These are phyloP conservation scores for Tolypocladium nubicola DNA, from an alignment of 2,329 filamentous ascomycete genomes.

Conservation along the genomic window DNA sequence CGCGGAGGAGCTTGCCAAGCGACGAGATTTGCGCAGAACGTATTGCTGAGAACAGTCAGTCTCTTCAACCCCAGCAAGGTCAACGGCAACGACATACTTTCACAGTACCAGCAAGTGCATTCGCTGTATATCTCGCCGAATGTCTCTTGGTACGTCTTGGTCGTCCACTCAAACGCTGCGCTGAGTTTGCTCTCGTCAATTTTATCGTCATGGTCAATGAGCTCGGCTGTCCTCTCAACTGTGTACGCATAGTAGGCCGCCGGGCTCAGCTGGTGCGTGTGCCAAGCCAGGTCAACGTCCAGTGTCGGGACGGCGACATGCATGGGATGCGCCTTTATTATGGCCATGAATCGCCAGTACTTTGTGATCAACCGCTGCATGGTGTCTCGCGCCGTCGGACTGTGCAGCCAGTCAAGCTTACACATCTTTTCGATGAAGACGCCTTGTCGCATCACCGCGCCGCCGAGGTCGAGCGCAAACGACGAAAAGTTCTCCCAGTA, in stretches of 20 bases:
- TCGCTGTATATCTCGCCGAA: constrained; percentile 58
- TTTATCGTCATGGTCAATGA: constrained; percentile 79
- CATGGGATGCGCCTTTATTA: constrained; percentile 39
- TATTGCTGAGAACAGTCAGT: background rate
- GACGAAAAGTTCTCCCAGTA: constrained; percentile 60
- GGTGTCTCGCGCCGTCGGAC: constrained; percentile 50
- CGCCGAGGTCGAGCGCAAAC: constrained; percentile 54
- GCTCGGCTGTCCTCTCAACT: constrained; percentile 33
- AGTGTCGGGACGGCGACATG: constrained; percentile 57
- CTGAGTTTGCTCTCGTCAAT: constrained; percentile 57
- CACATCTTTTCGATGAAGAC: constrained; percentile 65
- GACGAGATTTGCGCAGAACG: background rate
- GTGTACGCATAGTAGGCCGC: constrained; percentile 51
- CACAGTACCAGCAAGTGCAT: constrained; percentile 75
- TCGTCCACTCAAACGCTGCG: constrained; percentile 58
- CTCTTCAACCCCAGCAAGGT: background rate
- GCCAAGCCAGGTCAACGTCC: constrained; percentile 68
- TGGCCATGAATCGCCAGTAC: constrained; percentile 51
- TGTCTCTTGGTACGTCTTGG: constrained; percentile 52
- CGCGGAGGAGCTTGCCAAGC: constrained; percentile 12
- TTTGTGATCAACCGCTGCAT: constrained; percentile 55
- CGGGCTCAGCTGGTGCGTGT: constrained; percentile 68
- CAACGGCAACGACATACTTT: constrained; percentile 19
- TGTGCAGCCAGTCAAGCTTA: constrained; percentile 68
- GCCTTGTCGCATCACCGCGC: constrained; percentile 56